Percentiles rank a stretch among this genome's conserved stretches.
These are phyloP conservation scores for Immersiella caudata DNA, from an alignment of 495 filamentous ascomycete genomes.

Conservation along the genomic window DNA sequence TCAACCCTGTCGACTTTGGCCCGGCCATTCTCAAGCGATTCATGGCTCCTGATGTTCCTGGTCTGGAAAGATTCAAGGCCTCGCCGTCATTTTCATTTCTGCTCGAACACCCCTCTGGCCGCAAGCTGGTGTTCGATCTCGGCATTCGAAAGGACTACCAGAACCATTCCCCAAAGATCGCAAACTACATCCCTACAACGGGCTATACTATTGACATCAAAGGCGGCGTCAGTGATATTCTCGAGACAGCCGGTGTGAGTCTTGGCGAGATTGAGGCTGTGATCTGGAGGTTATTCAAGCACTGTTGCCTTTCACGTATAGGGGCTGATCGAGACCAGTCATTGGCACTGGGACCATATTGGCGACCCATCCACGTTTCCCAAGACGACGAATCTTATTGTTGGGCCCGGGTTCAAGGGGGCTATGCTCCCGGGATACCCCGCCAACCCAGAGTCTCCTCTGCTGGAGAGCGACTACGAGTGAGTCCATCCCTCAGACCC, in stretches of 20 bases:
- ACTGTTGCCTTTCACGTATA: no score
- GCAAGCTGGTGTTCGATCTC: conserved; percentile 55
- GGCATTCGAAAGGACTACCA: conserved; percentile 54
- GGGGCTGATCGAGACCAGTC: conserved; percentile 26
- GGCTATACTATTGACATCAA: conserved; percentile 1
- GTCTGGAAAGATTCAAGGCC: conserved; percentile 11
- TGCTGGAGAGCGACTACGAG: conserved; percentile 45
- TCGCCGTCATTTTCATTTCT: conserved; percentile 25
- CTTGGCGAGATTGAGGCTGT: conserved; percentile 46
- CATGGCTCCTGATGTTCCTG: conserved; percentile 22
- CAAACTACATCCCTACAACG: conserved; percentile 35
- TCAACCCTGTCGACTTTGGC: conserved; percentile 28
- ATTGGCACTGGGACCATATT: conserved; percentile 56
- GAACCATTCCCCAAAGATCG: conserved; percentile 48
- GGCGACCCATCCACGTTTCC: conserved; percentile 56
- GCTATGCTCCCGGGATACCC: conserved; percentile 51
- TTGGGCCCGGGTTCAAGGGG: conserved; percentile 58
- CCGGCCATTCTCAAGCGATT: conserved; percentile 22
- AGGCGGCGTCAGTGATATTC: conserved; percentile 41
- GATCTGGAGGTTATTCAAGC: conserved; percentile 39
- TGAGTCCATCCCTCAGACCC: background rate
- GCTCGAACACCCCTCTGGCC: conserved; percentile 24
- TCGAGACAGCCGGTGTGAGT: conserved; percentile 46
- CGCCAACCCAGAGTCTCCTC: conserved; percentile 38
- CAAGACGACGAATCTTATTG: conserved; percentile 50